A percentile compares a stretch with the other conserved stretches of the same genome.
These are phyloP conservation scores for Gracilariopsis chorda DNA, from an alignment of 23 red algal species.

Conservation along the genomic window DNA sequence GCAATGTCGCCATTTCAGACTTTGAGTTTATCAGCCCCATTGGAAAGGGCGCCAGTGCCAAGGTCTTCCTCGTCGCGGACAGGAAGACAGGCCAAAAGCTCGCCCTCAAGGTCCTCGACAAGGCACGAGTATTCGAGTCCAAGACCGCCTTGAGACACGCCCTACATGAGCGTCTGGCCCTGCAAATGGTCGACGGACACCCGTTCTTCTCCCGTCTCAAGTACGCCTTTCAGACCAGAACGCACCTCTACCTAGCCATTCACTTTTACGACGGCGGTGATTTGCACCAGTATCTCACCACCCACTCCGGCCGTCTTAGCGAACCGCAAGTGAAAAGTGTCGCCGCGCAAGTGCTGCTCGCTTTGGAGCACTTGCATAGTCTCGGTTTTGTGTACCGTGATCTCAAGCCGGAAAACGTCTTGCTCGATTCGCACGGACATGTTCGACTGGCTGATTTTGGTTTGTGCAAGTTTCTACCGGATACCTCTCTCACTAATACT, in stretches of 20 bases:
- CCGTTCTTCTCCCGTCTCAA: conserved; percentile 76
- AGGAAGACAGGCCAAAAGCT: conserved; percentile 44
- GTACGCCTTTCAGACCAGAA: conserved; percentile 86
- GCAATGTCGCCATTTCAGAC: conserved; percentile 60
- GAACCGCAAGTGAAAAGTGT: conserved; percentile 70
- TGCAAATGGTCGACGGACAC: conserved; percentile 79
- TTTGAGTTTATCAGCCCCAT: conserved; percentile 88
- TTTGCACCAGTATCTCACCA: conserved; percentile 69
- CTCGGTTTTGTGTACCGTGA: conserved; percentile 94
- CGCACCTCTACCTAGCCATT: conserved; percentile 77
- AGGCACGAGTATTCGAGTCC: conserved; percentile 68
- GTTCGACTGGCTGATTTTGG: conserved; percentile 97
- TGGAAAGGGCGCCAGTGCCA: conserved; percentile 86
- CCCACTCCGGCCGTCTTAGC: conserved; percentile 58
- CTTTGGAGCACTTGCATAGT: conserved; percentile 83
- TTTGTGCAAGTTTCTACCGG: conserved; percentile 83
- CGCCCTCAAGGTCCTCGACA: conserved; percentile 77
- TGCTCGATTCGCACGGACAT: conserved; percentile 85
- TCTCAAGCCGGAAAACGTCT: conserved; percentile 97
- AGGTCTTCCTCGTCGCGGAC: conserved; percentile 77
- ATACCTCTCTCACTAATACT: conserved; percentile 64
- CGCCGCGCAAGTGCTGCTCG: conserved; percentile 82
- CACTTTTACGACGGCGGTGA: conserved; percentile 93
- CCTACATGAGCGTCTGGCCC: conserved; percentile 77
- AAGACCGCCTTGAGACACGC: conserved; percentile 66